These are phyloP conservation scores for Rhodotorula sp. DNA, from an alignment of 1,284 basidiomycete species.

Conservation along the genomic window DNA sequence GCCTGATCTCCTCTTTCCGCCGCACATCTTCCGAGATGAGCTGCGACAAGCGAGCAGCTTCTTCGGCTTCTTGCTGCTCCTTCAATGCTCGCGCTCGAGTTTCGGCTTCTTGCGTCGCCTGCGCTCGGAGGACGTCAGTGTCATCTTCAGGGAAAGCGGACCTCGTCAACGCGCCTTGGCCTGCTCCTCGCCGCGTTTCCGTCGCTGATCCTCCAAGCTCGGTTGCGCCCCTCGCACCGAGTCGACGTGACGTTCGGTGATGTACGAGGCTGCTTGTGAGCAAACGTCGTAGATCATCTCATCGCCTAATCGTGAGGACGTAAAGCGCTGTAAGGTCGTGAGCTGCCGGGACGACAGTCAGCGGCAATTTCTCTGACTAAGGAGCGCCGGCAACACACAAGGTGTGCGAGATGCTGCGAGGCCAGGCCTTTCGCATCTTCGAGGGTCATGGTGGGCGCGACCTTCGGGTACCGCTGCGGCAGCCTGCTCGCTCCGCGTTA, in stretches of 20 bases:
- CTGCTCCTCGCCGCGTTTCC: constrained; percentile 37
- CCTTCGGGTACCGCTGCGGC: constrained; percentile 41
- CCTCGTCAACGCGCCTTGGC: constrained; percentile 24
- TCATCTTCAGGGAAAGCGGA: too few species aligned
- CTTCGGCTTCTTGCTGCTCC: constrained; percentile 30
- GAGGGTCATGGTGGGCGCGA: constrained; percentile 36
- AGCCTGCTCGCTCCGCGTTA: constrained; percentile 24
- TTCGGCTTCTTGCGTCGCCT: constrained; percentile 24
- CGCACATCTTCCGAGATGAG: constrained; percentile 40
- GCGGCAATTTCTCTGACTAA: too few species aligned
- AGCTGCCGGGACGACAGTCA: constrained; percentile 5
- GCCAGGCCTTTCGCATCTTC: constrained; percentile 36
- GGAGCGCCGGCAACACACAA: constrained; percentile 13
- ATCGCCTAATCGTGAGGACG: constrained; percentile 30
- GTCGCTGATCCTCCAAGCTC: constrained; percentile 38
- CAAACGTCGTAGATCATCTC: constrained; percentile 45
- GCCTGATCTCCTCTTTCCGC: constrained; percentile 32
- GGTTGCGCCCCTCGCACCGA: constrained; percentile 37
- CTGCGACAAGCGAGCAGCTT: constrained; percentile 32
- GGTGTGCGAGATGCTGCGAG: constrained; percentile 25
- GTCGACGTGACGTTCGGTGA: constrained; percentile 40
- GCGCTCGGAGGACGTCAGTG: neutral
- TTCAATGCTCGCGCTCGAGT: constrained; percentile 14
- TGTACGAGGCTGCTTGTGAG: constrained; percentile 38
- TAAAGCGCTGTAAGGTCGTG: constrained; percentile 11